These are phyloP conservation scores for Orychophragmus violaceus DNA, from an alignment of 345 rosid species.

Conservation along the genomic window DNA sequence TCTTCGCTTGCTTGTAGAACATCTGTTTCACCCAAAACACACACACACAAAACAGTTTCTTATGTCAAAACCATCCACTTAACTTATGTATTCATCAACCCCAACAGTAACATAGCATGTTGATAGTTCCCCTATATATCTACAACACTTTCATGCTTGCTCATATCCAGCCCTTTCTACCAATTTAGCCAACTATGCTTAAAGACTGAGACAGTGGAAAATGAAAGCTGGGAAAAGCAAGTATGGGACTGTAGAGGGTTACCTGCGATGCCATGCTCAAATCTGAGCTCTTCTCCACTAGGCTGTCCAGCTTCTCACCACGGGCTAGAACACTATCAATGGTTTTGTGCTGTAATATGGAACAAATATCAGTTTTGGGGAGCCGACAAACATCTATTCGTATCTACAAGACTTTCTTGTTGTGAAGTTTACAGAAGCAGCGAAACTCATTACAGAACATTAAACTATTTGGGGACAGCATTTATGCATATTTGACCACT, in stretches of 20 bases:
- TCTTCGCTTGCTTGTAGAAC: constrained; percentile 99
- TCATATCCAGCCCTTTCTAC: not conserved
- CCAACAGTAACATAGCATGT: not conserved
- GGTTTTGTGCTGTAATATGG: constrained; percentile 75
- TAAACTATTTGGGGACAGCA: not conserved
- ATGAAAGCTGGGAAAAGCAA: not conserved
- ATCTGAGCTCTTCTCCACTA: constrained; percentile 99
- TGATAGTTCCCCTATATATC: not conserved
- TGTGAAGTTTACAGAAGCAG: not conserved
- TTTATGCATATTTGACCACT: not conserved
- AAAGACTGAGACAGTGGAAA: not conserved
- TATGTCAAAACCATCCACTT: not conserved
- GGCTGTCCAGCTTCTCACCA: constrained; percentile 96
- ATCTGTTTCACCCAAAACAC: constrained; percentile 54
- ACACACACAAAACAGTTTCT: not conserved
- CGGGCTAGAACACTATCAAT: constrained; percentile 96
- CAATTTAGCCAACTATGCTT: not conserved
- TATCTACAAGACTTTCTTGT: not conserved
- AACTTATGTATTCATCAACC: not conserved
- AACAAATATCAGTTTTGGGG: not conserved
- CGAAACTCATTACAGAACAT: not conserved
- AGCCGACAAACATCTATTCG: not conserved
- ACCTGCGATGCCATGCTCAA: constrained; percentile 98
- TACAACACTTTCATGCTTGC: not conserved
- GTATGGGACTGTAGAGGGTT: not conserved